Evolutionary conservation across 2,329 filamentous ascomycete species (phyloP).

Genomic region (Colletotrichum eremochloae): DNA sequence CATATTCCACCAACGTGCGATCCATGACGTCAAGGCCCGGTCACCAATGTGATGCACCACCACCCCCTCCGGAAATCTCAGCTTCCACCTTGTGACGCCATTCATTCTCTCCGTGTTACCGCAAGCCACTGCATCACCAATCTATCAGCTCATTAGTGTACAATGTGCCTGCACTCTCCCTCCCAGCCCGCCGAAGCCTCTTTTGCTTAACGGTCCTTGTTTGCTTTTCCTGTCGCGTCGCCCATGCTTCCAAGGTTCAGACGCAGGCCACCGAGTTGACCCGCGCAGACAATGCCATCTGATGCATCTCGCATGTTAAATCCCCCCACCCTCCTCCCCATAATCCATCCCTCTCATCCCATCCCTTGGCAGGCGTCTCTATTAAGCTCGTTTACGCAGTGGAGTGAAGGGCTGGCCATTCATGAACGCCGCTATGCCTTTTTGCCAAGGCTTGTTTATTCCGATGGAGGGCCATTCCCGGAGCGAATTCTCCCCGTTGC

Average conservation of each 20-base stretch:
- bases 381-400: not conserved
- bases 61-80: constrained; percentile 8
- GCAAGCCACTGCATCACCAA: constrained; percentile 41
- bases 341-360: not conserved
- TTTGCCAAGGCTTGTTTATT: not conserved
- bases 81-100: constrained; percentile 36
- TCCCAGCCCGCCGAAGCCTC: not conserved
- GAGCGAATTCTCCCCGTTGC: not conserved
- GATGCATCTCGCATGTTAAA: not conserved
- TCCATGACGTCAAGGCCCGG: constrained; percentile 39
- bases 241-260: not conserved
- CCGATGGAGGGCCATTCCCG: not conserved
- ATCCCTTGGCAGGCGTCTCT: not conserved
- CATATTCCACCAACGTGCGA: constrained; percentile 10
- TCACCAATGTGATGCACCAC: constrained; percentile 33
- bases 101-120: constrained; percentile 13
- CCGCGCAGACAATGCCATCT: not conserved
- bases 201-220: not conserved
- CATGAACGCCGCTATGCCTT: not conserved
- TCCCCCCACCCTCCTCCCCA: not conserved
- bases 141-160: not conserved
- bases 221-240: constrained; percentile 4
- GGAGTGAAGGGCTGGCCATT: not conserved
- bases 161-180: constrained; percentile 18
- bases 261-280: not conserved